Conservation (phyloP, 768 basidiomycete genomes). For the Saitozyma sp. region DNA sequence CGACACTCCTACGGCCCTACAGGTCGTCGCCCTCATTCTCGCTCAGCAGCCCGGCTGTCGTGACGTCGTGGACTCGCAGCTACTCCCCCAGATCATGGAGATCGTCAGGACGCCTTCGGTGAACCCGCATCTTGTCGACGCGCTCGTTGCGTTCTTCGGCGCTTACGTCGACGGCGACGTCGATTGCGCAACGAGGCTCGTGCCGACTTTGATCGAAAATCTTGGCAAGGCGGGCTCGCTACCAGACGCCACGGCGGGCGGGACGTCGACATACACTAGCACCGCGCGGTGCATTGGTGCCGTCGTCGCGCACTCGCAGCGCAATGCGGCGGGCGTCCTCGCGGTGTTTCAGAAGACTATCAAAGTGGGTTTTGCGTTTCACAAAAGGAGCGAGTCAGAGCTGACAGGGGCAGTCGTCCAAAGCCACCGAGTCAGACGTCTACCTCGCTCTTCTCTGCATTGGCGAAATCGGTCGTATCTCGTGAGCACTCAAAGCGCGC, state of each 20-base stretch:
- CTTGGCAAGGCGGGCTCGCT: slow-evolving; percentile 58
- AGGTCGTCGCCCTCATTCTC: slow-evolving; percentile 61
- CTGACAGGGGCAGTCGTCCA: slow-evolving; percentile 50
- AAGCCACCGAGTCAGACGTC: slow-evolving; percentile 65
- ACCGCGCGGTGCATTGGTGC: slow-evolving; percentile 83
- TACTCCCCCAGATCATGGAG: slow-evolving; percentile 50
- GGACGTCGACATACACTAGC: slow-evolving; percentile 57
- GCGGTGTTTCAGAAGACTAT: slow-evolving; percentile 79
- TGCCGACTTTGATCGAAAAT: slow-evolving; percentile 75
- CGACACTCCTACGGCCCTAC: slow-evolving; percentile 59
- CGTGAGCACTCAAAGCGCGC: slow-evolving; percentile 58
- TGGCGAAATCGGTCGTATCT: slow-evolving; percentile 88
- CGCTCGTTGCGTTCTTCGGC: slow-evolving; percentile 76
- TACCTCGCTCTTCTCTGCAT: slow-evolving; percentile 83
- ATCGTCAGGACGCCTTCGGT: slow-evolving; percentile 78
- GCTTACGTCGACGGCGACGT: slow-evolving; percentile 79
- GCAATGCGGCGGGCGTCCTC: slow-evolving; percentile 76
- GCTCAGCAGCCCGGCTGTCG: slow-evolving; percentile 33
- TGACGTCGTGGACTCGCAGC: slow-evolving; percentile 31
- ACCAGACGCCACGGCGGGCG: slow-evolving; percentile 47
- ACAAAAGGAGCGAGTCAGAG: neutral
- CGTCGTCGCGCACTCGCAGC: slow-evolving; percentile 70
- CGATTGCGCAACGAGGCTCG: slow-evolving; percentile 76
- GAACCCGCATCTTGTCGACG: slow-evolving; percentile 74
- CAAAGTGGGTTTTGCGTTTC: slow-evolving; percentile 59